Base-by-base conservation (phyloP, 768 basidiomycete genomes). In the Leccinum boreale region DNA sequence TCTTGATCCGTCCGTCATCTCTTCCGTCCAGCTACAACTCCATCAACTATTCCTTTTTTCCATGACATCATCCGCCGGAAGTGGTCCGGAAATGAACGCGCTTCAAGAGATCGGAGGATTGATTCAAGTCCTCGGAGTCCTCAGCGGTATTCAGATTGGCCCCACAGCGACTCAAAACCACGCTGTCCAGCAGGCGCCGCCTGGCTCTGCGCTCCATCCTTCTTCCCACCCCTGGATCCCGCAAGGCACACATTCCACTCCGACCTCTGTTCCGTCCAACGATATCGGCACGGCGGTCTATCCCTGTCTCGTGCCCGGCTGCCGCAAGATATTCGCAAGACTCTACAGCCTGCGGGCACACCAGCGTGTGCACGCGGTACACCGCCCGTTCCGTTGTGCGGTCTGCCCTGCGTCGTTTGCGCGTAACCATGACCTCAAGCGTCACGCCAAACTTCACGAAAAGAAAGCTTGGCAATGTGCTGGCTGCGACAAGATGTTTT, bases 21-120 rank as follows among this genome's bases (percentile, higher is more conserved):
- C 85, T n/a, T 85, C 88, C 50, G 84, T 92, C 26, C 87, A 89
- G 56, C 72, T 83, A 12, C 84, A 83, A 35, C 79, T 92, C 14
- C 89, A 92, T 60, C 89, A 90, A 61, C 76, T 90, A 10, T 91
- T 90, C 67, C 76, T 90, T 28, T 92, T 92, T 67, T 82, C 86
- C 1, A 84, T 90, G 57, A 91, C 87, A 11, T 88, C 85, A 35
- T 84, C 85, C 12, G 72, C 81, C 6, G 71, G 75, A 26, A 79
- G 78, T 26, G 85, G 81, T 29, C 74, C 67, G 50, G 80, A 80
- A 52, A 82, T 80, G 74, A 79, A 81, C 56, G 75, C 78, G 1
- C 73, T 92, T 1, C 88, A 89, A 67, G 90, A 92, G 70, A 82
- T 92, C 42, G 82, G 85, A 45, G 88, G 87, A n/a, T 78, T 92